Evolutionary conservation across 345 rosid genomes (phyloP), one percentile per base, ranked within the genome.

Genomic region (Acer negundo): DNA sequence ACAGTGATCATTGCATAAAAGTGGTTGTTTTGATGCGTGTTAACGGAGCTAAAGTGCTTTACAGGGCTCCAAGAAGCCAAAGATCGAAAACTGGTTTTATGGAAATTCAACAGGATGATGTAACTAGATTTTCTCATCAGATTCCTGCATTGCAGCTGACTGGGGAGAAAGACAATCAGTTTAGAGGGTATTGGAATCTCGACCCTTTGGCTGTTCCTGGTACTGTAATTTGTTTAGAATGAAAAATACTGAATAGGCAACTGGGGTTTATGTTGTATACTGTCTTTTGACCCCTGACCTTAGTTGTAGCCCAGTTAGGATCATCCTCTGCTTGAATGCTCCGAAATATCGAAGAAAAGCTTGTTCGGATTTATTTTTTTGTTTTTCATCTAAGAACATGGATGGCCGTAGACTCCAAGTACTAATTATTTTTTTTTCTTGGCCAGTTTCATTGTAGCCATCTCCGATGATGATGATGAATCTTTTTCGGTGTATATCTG

Each of bases 121-220:
- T 81, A 61, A 40, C 22, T 42, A 80, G 87, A 69, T 91, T 89
- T 85, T 89, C 92, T 58, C 92, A 87, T 81, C 95, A 78, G 82
- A 86, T 87, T 80, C 89, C 86, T 13, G 86, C 93, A 19, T 74
- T 72, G 13, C 80, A 75, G 74, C 84, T 59, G 2, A 20, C 44
- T 9, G 84, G 68, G 70, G 82, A 68, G 74, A 58, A 56, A 16
- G 75, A 73, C 20, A 22, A 10, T 67, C 49, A 42, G 23, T 69
- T 38, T 51, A 73, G 59, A 56, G 75, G 82, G 44, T 82, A 19
- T 51, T 91, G 91, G 90, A 84, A 89, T 77, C 82, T 88, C 47
- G 91, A 89, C 83, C 77, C 82, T 20, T 65, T 46, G 7, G 88
- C 87, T 69, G 66, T 86, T 79, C 67, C 80, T 26, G 81, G 78